phyloP scores from a whole-genome alignment of 768 basidiomycete genomes.

The Cyclocybe cylindracea region DNA sequence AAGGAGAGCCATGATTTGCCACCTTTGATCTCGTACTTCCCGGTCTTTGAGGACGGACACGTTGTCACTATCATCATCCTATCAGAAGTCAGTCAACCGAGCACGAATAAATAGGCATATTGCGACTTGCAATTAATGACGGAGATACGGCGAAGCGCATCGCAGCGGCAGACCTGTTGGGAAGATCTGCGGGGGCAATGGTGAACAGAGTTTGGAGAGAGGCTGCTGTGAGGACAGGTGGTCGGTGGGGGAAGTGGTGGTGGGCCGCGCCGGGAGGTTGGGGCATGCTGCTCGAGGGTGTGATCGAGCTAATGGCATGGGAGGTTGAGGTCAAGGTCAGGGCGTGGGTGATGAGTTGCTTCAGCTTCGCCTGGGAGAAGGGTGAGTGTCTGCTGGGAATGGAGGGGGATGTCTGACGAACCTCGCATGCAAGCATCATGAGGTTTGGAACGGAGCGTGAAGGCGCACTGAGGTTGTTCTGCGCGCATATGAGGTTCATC shows the following conservation, averaged over 20 bases:
- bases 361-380: constrained; percentile 66
- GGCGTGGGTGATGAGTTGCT: constrained; percentile 81
- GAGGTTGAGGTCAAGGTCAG: constrained; percentile 76
- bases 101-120: not conserved
- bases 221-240: constrained; percentile 59
- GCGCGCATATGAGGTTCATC: constrained; percentile 79
- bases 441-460: constrained; percentile 64
- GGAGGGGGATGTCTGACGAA: constrained; percentile 27
- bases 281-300: constrained; percentile 49
- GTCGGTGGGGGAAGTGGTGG: constrained; percentile 33
- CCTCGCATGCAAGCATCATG: constrained; percentile 80
- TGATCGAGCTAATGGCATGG: constrained; percentile 75
- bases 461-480: constrained; percentile 67
- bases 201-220: constrained; percentile 82
- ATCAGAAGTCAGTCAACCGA: constrained; percentile 34
- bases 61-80: constrained; percentile 56
- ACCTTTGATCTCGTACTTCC: constrained; percentile 67
- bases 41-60: constrained; percentile 56
- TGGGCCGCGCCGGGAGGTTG: constrained; percentile 15
- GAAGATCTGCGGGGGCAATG: constrained; percentile 73
- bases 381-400: not conserved
- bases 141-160: constrained; percentile 57
- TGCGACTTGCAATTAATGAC: constrained; percentile 21
- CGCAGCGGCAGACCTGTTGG: constrained; percentile 77
- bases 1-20: constrained; percentile 78